Conservation (phyloP, 306 rosid species). For the Macrotyloma uniflorum region DNA sequence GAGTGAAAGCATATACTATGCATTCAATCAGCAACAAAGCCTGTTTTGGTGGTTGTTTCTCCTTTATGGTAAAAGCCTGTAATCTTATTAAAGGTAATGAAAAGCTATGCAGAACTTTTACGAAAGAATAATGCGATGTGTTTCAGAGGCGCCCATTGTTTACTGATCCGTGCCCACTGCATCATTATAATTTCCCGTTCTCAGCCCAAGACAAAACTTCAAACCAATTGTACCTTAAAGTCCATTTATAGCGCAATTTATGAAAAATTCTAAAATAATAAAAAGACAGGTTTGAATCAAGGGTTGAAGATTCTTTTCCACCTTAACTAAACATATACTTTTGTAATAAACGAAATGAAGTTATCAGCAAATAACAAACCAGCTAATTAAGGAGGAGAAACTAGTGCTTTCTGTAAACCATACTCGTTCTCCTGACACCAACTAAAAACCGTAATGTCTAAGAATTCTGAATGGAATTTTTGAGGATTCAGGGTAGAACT, state of each 20-base stretch:
- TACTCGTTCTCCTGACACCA: too few species aligned
- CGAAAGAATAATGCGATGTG: neutral
- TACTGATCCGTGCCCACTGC: neutral
- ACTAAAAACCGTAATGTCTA: neutral
- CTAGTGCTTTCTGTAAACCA: too few species aligned
- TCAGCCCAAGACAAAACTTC: neutral
- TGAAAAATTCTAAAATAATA: neutral
- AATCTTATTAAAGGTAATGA: neutral
- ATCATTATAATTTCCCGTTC: neutral
- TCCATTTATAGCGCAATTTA: neutral
- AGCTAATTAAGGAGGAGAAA: neutral
- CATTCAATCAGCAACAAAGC: constrained; percentile 10
- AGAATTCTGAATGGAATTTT: neutral
- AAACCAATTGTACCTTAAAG: neutral
- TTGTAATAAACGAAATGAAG: neutral
- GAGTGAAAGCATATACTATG: neutral
- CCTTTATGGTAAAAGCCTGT: neutral
- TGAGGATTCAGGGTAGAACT: neutral
- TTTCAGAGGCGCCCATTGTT: neutral
- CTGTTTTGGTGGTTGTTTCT: neutral
- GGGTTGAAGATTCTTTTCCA: neutral
- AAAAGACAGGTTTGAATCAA: neutral
- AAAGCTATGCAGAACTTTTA: neutral
- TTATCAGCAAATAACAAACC: neutral
- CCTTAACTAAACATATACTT: neutral